These are phyloP conservation scores for Solanum commersonii DNA, from an alignment of 257 asterid genomes.

Conservation along the genomic window DNA sequence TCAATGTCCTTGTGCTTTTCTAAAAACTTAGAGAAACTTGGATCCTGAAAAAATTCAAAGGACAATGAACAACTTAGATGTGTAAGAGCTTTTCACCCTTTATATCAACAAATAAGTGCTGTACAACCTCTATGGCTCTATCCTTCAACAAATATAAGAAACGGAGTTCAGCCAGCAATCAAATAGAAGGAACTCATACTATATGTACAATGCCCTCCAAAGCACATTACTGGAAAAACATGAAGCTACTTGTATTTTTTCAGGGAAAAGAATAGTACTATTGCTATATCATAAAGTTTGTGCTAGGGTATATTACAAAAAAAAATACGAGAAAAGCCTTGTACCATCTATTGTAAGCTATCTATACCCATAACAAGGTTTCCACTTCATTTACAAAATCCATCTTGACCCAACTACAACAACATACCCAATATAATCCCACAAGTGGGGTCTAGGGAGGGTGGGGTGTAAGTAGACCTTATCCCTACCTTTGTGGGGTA, in stretches of 20 bases:
- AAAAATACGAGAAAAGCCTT: background rate
- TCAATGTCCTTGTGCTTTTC: slow-evolving; percentile 38
- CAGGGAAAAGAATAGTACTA: background rate
- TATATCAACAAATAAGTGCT: background rate
- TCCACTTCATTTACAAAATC: background rate
- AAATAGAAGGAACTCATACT: background rate
- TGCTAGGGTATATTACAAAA: background rate
- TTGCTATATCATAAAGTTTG: background rate
- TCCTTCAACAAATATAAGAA: background rate
- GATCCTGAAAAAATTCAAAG: slow-evolving; percentile 50
- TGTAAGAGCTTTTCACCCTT: background rate
- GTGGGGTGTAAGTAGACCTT: background rate
- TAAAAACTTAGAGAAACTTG: slow-evolving; percentile 56
- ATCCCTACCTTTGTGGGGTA: background rate
- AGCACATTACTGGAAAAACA: background rate
- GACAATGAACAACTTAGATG: background rate
- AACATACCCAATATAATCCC: background rate
- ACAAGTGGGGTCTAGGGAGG: background rate
- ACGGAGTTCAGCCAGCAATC: background rate
- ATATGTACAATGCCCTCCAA: background rate
- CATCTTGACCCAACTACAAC: background rate
- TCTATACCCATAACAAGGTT: background rate
- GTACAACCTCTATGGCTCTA: background rate
- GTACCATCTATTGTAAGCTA: background rate
- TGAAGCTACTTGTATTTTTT: background rate